phyloP scores from a whole-genome alignment of 1,139 yeast genomes.

The Pichia sp. region DNA sequence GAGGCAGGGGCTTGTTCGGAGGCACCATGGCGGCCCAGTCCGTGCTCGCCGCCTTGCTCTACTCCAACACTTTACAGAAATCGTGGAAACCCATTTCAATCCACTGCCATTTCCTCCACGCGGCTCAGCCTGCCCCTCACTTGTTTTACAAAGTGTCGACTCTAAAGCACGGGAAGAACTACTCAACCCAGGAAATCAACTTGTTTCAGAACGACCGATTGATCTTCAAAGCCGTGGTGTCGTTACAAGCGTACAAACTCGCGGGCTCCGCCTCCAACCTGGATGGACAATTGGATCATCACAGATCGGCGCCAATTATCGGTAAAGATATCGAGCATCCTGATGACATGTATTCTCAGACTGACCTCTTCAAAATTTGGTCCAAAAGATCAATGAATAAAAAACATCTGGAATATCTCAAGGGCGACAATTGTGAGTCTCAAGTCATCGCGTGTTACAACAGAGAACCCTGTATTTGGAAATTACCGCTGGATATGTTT shows the following conservation, averaged over 20 bases:
- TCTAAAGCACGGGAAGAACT: conserved; percentile 56
- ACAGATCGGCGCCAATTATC: conserved; percentile 22
- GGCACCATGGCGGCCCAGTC: conserved; percentile 75
- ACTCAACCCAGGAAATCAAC: conserved; percentile 50
- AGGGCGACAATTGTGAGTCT: conserved; percentile 13
- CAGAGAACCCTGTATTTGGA: conserved; percentile 37
- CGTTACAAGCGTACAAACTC: conserved; percentile 35
- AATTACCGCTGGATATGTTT: conserved; percentile 38
- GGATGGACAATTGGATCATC: conserved; percentile 27
- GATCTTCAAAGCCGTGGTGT: conserved; percentile 47
- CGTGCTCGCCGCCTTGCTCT: conserved; percentile 50
- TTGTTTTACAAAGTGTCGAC: conserved; percentile 54
- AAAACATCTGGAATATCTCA: conserved; percentile 21
- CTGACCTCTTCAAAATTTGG: conserved; percentile 28
- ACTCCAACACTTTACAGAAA: conserved; percentile 34
- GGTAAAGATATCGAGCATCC: conserved; percentile 29
- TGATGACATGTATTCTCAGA: conserved; percentile 27
- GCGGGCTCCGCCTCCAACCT: conserved; percentile 30
- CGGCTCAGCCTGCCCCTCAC: conserved; percentile 44
- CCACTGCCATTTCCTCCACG: conserved; percentile 45
- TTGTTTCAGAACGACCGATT: conserved; percentile 49
- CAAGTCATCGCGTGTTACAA: conserved; percentile 26
- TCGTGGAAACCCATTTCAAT: conserved; percentile 43
- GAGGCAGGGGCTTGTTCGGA: conserved; percentile 72
- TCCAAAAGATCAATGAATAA: conserved; percentile 18